A percentile compares a stretch with the other conserved stretches of the same genome.
phyloP scores from a whole-genome alignment of 768 basidiomycete species.

The Rickenella mellea region DNA sequence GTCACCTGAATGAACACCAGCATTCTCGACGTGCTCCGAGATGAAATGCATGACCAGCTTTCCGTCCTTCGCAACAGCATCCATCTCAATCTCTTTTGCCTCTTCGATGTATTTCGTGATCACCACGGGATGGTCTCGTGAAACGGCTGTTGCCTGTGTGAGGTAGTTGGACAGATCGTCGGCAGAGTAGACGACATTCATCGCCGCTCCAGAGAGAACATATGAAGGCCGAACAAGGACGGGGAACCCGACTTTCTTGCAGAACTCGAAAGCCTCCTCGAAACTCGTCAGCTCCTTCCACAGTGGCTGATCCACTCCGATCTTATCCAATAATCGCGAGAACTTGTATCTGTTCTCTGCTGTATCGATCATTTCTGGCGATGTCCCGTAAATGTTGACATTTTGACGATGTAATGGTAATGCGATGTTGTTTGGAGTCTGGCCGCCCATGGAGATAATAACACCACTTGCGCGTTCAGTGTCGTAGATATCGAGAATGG shows the following conservation, averaged over 20 bases:
- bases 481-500: slow-evolving; percentile 95
- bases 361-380: slow-evolving; percentile 99
- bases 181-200: slow-evolving; percentile 95
- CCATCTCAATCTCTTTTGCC: slow-evolving; percentile 99
- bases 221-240: slow-evolving; percentile 97
- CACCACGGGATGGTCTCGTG: slow-evolving; percentile 92
- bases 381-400: slow-evolving; percentile 97
- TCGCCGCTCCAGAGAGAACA: slow-evolving; percentile 97
- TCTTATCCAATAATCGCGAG: slow-evolving; percentile 93
- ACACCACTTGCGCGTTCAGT: slow-evolving; percentile 81
- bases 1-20: slow-evolving; percentile 97
- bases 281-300: slow-evolving; percentile 97
- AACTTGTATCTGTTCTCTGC: slow-evolving; percentile 99
- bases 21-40: slow-evolving; percentile 98
- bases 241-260: slow-evolving; percentile 87
- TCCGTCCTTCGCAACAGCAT: slow-evolving; percentile 93
- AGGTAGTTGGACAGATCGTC: slow-evolving; percentile 90
- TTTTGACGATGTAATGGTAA: slow-evolving; percentile 93
- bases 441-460: slow-evolving; percentile 96
- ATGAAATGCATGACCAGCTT: slow-evolving; percentile 99
- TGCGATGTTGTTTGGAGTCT: slow-evolving; percentile 98
- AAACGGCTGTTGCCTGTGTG: slow-evolving; percentile 91
- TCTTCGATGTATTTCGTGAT: slow-evolving; percentile 99
- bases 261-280: slow-evolving; percentile 82
- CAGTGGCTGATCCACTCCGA: slow-evolving; percentile 94